Evolutionary conservation across 352 stramenopile species (phyloP), one percentile per base, ranked within the genome.

Genomic region (Phytophthora meadii): DNA sequence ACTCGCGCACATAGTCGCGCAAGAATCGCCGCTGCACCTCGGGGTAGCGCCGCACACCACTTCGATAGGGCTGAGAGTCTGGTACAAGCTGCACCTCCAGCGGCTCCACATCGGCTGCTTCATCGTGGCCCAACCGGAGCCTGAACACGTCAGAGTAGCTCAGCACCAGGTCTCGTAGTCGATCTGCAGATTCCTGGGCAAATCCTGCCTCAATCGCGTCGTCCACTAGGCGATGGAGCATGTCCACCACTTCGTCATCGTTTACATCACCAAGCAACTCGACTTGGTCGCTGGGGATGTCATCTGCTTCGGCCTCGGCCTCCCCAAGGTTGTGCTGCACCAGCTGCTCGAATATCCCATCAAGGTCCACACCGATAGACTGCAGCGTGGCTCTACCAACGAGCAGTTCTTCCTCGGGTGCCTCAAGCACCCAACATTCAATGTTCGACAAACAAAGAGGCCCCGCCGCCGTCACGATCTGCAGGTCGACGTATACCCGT

Each of bases 361-460:
- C 52, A 11, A 62, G 44, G 4, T 62, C 52, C 0, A 62, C 51
- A 14, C 52, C 52, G 12, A 62, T 68, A 1, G 52, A 62, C 36
- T 63, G 27, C 6, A 68, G 19, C 1, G 44, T 57, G 7, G 15
- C 30, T 14, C 24, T 51, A 0, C 49, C 41, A 1, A 54, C 7
- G 1, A 48, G n/a, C 7, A 66, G 19, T 22, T 59, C 27, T 6
- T 55, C 58, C 25, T 66, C 30, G 4, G 39, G 49, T 45, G 48
- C 49, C 12, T 54, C n/a, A 1, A 59, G 24, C 40, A 66, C 58
- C 4, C 54, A 9, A 14, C 47, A 60, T 24, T 66, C 58, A 11
- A 66, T 66, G 10, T 54, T 59, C 11, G 8, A 42, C 3, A 66
- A 14, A 0, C 4, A 15, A 5, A 66, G 10, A 6, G 48, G 48